Evolutionary conservation across 768 basidiomycete species (phyloP).

Genomic region (Boletus rubescentipes): DNA sequence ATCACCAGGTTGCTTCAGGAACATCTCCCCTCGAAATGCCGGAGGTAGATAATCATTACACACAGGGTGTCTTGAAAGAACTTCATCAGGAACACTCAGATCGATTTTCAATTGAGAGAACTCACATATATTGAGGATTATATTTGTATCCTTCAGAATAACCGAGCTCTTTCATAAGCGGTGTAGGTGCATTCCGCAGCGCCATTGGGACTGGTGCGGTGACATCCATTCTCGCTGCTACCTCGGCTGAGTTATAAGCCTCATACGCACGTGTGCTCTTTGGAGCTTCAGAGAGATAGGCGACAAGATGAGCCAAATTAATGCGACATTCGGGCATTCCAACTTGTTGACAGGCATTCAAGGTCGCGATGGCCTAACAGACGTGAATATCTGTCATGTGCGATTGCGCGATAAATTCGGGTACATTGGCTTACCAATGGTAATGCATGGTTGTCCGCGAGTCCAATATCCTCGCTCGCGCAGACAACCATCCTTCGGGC

Average conservation of each 20-base stretch:
- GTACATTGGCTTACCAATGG: slow-evolving; percentile 51
- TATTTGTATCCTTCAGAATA: slow-evolving; percentile 66
- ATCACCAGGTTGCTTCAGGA: slow-evolving; percentile 47
- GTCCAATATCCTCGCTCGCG: slow-evolving; percentile 84
- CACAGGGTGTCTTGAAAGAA: slow-evolving; percentile 55
- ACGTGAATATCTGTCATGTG: neutral
- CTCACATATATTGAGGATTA: slow-evolving; percentile 57
- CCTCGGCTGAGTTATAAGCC: slow-evolving; percentile 71
- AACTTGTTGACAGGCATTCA: slow-evolving; percentile 64
- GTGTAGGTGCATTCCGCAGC: slow-evolving; percentile 77
- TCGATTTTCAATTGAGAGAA: neutral
- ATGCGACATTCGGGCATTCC: slow-evolving; percentile 86
- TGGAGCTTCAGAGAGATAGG: slow-evolving; percentile 78
- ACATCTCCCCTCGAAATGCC: slow-evolving; percentile 41
- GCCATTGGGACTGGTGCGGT: slow-evolving; percentile 64
- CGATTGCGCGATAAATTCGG: slow-evolving; percentile 7
- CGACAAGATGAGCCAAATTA: slow-evolving; percentile 73
- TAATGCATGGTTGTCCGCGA: slow-evolving; percentile 75
- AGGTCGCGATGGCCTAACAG: slow-evolving; percentile 54
- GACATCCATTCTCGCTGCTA: slow-evolving; percentile 51
- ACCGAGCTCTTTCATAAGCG: slow-evolving; percentile 65
- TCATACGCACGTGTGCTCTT: slow-evolving; percentile 81
- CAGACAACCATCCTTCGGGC: slow-evolving; percentile 73
- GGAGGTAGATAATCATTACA: slow-evolving; percentile 60
- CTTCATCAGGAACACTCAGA: neutral